Evolutionary conservation across 768 basidiomycete genomes (phyloP), one percentile per base, ranked within the genome.

Genomic region (Panellus pusillus): DNA sequence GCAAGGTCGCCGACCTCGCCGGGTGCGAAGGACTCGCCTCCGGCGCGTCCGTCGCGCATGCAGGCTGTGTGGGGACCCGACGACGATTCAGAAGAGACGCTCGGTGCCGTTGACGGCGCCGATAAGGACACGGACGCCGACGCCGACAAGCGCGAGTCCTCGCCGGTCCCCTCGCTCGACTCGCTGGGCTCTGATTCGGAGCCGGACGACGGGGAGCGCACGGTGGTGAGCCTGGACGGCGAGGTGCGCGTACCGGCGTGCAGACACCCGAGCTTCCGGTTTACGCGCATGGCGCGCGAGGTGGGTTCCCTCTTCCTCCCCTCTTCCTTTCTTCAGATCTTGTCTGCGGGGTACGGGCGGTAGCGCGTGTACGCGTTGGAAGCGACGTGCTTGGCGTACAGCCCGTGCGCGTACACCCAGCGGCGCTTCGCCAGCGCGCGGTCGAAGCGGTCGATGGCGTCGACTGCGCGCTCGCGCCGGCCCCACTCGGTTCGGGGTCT

Each of bases 251-350:
- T 59, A n/a, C 58, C 58, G 8, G 54, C 46, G 13, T 54, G 53
- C 38, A 59, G 41, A 27, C 50, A 52, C 46, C 58, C 58, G 17
- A 59, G 58, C 27, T 59, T 59, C 50, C 53, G 58, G 2, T 59
- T 47, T 42, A 20, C 36, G 1, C 44, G 54, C 36, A 55, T 59
- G 58, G 58, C 36, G 2, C 58, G 58, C 31, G 58, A 59, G 44
- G 57, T 58, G 35, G 0, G 45, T 44, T 20, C 5, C 24, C 11
- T 20, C 0, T 36, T 40, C 6, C 20, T 24, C 70, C 66, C 6
- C 20, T 24, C n/a, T n/a, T n/a, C n/a, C n/a, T n/a, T n/a, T n/a
- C n/a, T n/a, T n/a, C n/a, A n/a, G n/a, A n/a, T n/a, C n/a, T n/a
- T n/a, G n/a, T n/a, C n/a, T n/a, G n/a, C n/a, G n/a, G n/a, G n/a